phyloP scores from a whole-genome alignment of 208 protist species.

The Leishmania major region DNA sequence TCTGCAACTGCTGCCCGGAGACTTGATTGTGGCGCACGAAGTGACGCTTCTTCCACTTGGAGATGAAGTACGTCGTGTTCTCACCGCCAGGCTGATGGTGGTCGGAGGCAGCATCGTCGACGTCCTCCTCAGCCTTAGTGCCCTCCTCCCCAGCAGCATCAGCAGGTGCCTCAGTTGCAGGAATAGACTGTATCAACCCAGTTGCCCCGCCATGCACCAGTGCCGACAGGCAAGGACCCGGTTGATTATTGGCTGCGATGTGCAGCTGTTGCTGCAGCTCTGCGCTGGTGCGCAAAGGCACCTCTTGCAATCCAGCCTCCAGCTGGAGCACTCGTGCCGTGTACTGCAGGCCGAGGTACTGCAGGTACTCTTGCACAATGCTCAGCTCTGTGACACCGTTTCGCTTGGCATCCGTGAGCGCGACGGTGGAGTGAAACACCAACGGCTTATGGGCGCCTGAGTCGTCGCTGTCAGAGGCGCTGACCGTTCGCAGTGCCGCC shows the following conservation, averaged over 20 bases:
- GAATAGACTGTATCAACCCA: not conserved
- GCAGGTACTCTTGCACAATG: constrained; percentile 68
- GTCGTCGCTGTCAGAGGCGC: not conserved
- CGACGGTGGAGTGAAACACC: constrained; percentile 48
- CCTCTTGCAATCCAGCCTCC: constrained; percentile 54
- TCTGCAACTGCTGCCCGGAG: constrained; percentile 84
- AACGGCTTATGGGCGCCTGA: not conserved
- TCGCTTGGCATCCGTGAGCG: constrained; percentile 51
- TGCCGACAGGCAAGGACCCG: constrained; percentile 13
- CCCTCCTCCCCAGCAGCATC: constrained; percentile 9
- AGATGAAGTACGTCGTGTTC: constrained; percentile 88
- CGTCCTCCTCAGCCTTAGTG: constrained; percentile 2
- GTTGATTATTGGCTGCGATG: not conserved
- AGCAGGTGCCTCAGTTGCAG: constrained; percentile 2
- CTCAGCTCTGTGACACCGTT: constrained; percentile 53
- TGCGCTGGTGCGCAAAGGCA: constrained; percentile 20
- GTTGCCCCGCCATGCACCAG: constrained; percentile 2
- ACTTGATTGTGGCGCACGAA: constrained; percentile 81
- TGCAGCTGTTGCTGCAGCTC: constrained; percentile 20
- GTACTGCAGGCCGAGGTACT: constrained; percentile 77
- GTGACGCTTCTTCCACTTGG: constrained; percentile 62
- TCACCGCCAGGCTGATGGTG: constrained; percentile 44
- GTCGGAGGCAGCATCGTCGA: constrained; percentile 20
- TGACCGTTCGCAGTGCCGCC: constrained; percentile 62
- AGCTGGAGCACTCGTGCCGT: constrained; percentile 76